Evolutionary conservation across 2,329 filamentous ascomycete genomes (phyloP).

Genomic region (Coniochaeta ligniaria): DNA sequence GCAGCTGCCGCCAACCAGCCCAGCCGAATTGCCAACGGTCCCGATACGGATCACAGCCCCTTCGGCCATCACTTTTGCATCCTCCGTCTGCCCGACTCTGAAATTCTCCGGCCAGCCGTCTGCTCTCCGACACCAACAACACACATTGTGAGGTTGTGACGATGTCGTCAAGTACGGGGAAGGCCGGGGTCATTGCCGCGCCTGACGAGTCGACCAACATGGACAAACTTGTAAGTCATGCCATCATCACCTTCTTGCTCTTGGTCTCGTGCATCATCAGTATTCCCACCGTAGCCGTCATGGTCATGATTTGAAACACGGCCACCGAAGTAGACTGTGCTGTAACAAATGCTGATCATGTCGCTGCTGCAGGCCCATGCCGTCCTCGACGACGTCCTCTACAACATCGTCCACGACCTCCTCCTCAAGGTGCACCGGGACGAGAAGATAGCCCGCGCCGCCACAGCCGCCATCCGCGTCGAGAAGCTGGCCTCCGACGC

Average conservation of each 20-base stretch:
- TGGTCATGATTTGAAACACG: not conserved
- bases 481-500: conserved; percentile 54
- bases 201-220: conserved; percentile 43
- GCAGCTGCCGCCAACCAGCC: conserved; percentile 1
- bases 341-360: not conserved
- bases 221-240: conserved; percentile 50
- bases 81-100: not conserved
- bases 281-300: not conserved
- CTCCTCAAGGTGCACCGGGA: conserved; percentile 68
- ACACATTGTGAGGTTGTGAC: conserved; percentile 12
- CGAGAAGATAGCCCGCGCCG: conserved; percentile 67
- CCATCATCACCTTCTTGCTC: not conserved
- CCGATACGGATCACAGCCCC: not conserved
- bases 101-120: not conserved
- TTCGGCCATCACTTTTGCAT: conserved; percentile 1
- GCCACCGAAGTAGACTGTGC: not conserved
- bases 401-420: conserved; percentile 71
- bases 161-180: conserved; percentile 38
- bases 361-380: conserved; percentile 42
- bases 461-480: conserved; percentile 56
- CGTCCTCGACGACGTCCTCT: conserved; percentile 67
- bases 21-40: not conserved
- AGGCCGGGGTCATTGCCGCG: conserved; percentile 50
- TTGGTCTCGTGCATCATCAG: not conserved
- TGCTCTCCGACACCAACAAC: not conserved